Percentiles rank a stretch among this genome's conserved stretches.
Conservation (phyloP, 2,329 filamentous ascomycete genomes). For the Phaeophleospora eucalypticola region DNA sequence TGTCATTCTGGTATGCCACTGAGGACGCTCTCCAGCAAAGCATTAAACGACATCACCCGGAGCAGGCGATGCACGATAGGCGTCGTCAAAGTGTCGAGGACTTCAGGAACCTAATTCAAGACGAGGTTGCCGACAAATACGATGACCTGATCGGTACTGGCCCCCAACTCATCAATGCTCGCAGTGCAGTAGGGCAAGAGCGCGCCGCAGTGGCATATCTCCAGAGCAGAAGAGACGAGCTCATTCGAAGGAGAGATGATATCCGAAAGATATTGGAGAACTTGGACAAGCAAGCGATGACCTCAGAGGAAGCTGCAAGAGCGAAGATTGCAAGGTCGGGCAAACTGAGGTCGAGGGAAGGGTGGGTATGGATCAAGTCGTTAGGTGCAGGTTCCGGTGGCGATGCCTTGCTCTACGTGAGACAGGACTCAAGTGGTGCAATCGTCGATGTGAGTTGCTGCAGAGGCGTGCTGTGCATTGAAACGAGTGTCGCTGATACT, state of each 20-base stretch:
- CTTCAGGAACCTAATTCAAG: no score
- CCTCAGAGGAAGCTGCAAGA: neutral
- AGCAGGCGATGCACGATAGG: no score
- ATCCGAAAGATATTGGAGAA: neutral
- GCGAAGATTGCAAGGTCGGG: neutral
- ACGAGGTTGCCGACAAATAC: neutral
- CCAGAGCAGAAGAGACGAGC: neutral
- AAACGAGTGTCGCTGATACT: neutral
- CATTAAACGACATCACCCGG: no score
- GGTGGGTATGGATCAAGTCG: neutral
- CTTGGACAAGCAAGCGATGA: neutral
- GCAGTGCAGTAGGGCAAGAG: neutral
- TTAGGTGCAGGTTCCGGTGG: neutral
- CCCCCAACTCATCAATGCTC: neutral
- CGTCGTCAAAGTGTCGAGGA: no score
- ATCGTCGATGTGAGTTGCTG: conserved; percentile 1
- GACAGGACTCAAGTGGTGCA: neutral
- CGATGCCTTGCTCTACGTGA: neutral
- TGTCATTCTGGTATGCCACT: no score
- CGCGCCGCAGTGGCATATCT: neutral
- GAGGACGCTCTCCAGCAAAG: no score
- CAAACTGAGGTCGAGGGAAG: neutral
- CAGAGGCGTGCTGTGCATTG: neutral
- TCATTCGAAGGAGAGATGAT: neutral
- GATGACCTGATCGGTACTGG: neutral